Evolutionary conservation across 1,139 yeast species (phyloP), one percentile per base, ranked within the genome.

Genomic region (Saccharomyces hybrid): DNA sequence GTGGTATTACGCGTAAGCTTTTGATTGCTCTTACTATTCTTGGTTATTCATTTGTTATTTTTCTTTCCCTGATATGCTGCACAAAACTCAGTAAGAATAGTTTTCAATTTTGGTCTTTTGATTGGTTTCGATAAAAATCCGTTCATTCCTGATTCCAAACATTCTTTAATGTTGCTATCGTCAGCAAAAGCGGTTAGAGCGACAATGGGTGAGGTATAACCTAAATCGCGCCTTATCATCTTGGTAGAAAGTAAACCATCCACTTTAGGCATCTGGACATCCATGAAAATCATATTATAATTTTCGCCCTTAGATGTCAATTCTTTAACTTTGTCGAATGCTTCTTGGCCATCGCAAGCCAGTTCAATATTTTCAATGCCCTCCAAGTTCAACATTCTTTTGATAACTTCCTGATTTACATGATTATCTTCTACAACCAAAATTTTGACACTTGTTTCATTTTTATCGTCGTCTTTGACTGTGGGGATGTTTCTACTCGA

Each of bases 151-250:
- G 86, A 82, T 38, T 79, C 84, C 56, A 84, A 68, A 70, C 97
- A 91, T 59, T 80, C 90, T 59, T 81, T 81, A 51, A 83, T 86
- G 62, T 88, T 90, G 53, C 88, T 84, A 60, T 86, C 89, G 70
- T 90, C 97, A 0, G 96, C 96, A 75, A 86, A 89, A 1, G 97
- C 98, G 0, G 98, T 93, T 57, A 93, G 75, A 0, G 98, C 98
- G 51, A 93, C 90, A 56, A 93, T 90, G 0, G 97, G 97, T 27
- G 80, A 79, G 0, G 74, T 73, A 67, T 80, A 90, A 3, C 80
- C 78, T 54, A 88, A 72, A 51, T 84, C 83, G 29, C 78, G 73
- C 52, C 97, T 77, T 47, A 93, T 87, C 68, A 79, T 75, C 62
- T 76, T 80, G 0, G 97, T 88, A 1, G 98, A 96, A 34, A 82